Evolutionary conservation across 2,329 filamentous ascomycete genomes (phyloP), one percentile per base, ranked within the genome.

Genomic region (Hymenoscyphus salicellus): DNA sequence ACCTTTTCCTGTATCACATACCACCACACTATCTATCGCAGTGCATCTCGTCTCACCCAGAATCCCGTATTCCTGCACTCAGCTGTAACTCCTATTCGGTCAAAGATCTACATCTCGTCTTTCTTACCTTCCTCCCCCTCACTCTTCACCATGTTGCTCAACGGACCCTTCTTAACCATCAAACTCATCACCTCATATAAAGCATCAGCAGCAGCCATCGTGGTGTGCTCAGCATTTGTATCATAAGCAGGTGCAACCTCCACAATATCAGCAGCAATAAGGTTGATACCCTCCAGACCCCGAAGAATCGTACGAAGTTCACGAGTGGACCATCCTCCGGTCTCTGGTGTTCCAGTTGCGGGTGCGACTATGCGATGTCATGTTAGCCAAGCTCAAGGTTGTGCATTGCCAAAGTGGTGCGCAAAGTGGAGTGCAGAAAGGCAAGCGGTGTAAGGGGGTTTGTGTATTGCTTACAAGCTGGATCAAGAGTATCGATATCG

Each of bases 401-500:
- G 46, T 52, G 46, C 23, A 23, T 52, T 52, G 46, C 20, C 6
- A 46, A 7, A 11, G 36, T 38, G 36, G 8, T 38, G 16, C 33
- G 33, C 11, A 11, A 11, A 16, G 46, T 14, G 20, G 20, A 7
- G 46, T 52, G 20, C 46, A 52, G 46, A 52, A 74, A 36, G 73
- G 63, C 36, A 55, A 41, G 41, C n/a, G 23, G 20, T 32, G 28
- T 30, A 20, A 52, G 38, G 16, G 38, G 41, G 23, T 41, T 4
- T 52, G 46, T 10, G 46, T 52, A 26, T 49, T 46, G 28, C 83
- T 76, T 76, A 86, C 84, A 94, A 5, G 91, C 91, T 7, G 93
- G 92, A 75, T 96, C 92, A 3, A 96, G 81, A 0, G 91, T 93
- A 74, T 96, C 92, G 71, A 96, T 96, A 74, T 97, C 93, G 57